Evolutionary conservation across 139 green algal species (phyloP).

Genomic region (Coelastrella sp.): DNA sequence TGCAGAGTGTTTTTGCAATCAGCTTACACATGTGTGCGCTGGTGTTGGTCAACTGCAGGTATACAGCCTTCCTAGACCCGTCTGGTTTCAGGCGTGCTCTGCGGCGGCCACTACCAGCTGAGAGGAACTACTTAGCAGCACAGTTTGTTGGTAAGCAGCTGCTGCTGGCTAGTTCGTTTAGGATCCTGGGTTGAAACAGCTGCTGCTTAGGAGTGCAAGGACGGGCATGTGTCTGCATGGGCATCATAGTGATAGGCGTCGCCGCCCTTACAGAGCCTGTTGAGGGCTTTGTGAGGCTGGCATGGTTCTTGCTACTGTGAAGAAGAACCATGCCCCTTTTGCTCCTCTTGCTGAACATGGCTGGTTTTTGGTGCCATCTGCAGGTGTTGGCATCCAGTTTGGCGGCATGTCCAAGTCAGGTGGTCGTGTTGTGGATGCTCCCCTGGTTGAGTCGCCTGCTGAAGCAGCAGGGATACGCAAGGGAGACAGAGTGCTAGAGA

Average conservation of each 20-base stretch:
- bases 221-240: too few species aligned
- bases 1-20: too few species aligned
- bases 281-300: too few species aligned
- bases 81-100: slow-evolving; percentile 60
- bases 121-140: slow-evolving; percentile 69
- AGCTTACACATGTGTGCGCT: too few species aligned
- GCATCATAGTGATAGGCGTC: too few species aligned
- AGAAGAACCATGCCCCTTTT: neutral
- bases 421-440: slow-evolving; percentile 64
- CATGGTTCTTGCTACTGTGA: neutral
- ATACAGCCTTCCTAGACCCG: slow-evolving; percentile 68
- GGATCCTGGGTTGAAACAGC: too few species aligned
- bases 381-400: slow-evolving; percentile 59
- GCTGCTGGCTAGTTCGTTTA: too few species aligned
- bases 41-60: slow-evolving; percentile 17
- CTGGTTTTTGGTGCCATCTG: neutral
- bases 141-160: slow-evolving; percentile 64
- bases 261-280: too few species aligned
- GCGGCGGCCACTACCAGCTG: slow-evolving; percentile 56
- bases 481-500: slow-evolving; percentile 53
- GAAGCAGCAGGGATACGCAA: slow-evolving; percentile 56
- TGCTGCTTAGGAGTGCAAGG: too few species aligned
- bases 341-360: too few species aligned
- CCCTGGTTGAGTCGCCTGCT: slow-evolving; percentile 69
- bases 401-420: slow-evolving; percentile 38